Evolutionary conservation across 164 flowering plant genomes (phyloP).

Genomic region (Annona cherimola): DNA sequence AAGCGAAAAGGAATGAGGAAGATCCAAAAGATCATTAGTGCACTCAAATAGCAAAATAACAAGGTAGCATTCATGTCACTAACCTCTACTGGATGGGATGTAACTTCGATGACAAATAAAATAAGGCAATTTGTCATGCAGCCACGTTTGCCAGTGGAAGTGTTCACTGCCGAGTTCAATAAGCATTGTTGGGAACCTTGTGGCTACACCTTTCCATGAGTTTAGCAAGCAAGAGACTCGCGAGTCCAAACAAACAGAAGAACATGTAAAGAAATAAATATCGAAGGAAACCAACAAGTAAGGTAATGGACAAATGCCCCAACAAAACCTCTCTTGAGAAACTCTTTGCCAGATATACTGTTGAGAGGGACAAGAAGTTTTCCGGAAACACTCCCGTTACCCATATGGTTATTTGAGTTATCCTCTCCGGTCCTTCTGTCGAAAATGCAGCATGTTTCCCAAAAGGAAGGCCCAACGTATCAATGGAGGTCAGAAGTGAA

Average conservation of each 20-base stretch:
- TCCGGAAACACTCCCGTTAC: background rate
- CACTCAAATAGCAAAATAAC: too few species aligned
- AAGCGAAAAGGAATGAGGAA: too few species aligned
- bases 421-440: background rate
- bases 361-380: background rate
- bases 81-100: background rate
- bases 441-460: background rate
- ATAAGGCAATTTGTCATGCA: background rate
- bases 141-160: background rate
- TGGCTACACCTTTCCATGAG: too few species aligned
- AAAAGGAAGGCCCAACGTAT: background rate
- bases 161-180: background rate
- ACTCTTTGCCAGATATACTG: background rate
- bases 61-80: too few species aligned
- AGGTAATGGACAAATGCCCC: background rate
- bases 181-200: background rate
- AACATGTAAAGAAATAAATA: background rate
- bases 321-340: background rate
- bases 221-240: too few species aligned
- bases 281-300: background rate
- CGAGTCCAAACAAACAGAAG: background rate
- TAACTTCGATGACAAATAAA: background rate
- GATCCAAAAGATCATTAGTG: too few species aligned
- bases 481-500: background rate
- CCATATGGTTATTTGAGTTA: background rate